These are phyloP conservation scores for Ambrosia artemisiifolia DNA, from an alignment of 129 eudicot genomes.

Conservation along the genomic window DNA sequence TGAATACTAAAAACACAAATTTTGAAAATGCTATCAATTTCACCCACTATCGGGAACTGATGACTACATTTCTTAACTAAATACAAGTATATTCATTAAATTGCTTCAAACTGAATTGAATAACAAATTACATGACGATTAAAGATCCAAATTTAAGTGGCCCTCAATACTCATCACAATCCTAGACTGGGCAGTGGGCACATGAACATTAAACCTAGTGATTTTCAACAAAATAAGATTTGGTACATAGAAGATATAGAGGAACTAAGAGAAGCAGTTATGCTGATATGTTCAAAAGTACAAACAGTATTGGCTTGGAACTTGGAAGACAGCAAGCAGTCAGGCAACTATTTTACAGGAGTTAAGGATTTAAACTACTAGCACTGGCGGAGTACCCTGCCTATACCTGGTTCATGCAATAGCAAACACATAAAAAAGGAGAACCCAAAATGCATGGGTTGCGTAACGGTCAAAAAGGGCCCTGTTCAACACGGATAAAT, in stretches of 20 bases:
- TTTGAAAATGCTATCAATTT: not conserved
- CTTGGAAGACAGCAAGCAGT: not conserved
- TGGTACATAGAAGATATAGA: not conserved
- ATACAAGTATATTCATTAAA: not conserved
- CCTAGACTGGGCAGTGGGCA: not conserved
- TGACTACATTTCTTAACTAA: not conserved
- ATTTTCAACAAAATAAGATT: not conserved
- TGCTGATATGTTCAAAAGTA: not conserved
- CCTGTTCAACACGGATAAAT: not conserved
- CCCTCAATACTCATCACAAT: not conserved
- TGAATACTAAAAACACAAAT: not conserved
- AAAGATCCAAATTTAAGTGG: slow-evolving; percentile 1
- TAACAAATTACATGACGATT: not conserved
- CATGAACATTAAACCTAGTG: not conserved
- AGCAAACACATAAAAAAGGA: not conserved
- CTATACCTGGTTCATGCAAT: not conserved
- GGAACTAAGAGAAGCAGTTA: not conserved
- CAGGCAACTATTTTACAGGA: not conserved
- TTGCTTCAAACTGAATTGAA: not conserved
- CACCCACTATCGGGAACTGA: not conserved
- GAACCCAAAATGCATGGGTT: not conserved
- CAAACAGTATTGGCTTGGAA: not conserved
- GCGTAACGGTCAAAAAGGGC: not conserved
- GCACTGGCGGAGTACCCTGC: not conserved
- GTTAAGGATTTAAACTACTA: not conserved